Evolutionary conservation across 371 early-diverging fungal genomes (phyloP), one percentile per base, ranked within the genome.

Genomic region (Mucor indicus): DNA sequence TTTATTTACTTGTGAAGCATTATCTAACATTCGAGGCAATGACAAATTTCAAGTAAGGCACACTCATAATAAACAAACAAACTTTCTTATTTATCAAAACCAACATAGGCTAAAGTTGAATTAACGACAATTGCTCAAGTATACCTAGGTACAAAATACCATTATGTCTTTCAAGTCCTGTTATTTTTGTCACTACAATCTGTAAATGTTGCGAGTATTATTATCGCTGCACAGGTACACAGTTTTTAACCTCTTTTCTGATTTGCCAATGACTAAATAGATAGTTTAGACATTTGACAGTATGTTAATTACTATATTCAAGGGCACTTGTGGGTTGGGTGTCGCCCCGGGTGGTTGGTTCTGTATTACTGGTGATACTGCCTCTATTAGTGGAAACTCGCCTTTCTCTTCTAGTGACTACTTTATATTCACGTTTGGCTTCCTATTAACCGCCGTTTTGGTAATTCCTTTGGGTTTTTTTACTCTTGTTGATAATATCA

Each of bases 1-100:
- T 16, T 64, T 91, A 13, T 88, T 91, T 53, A 79, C 88, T 19
- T 81, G 86, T 48, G 91, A 91, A 52, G 85, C 86, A 10, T 79
- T 91, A 75, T 85, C 87, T 37, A 80, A 78, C 38, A 80, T 89
- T 30, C 82, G 84, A 8, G 92, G 90, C 15, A 91, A 90, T 62
- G 80, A 82, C 39, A 72, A 79, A 23, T 80, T 84, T 39, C 81
- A 84, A 49, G 80, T 75, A 38, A 55, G 44, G n/a, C n/a, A n/a
- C n/a, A n/a, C n/a, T n/a, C n/a, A n/a, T n/a, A n/a, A n/a, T n/a
- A n/a, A n/a, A n/a, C n/a, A n/a, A n/a, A n/a, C n/a, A n/a, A n/a
- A n/a, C n/a, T n/a, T n/a, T n/a, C n/a, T n/a, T 32, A 27, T 17
- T 12, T n/a, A 15, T 19, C 13, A n/a, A 24, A 25, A 29, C 15